Conservation (phyloP, 2,329 filamentous ascomycete species). For the Nakataea oryzae region DNA sequence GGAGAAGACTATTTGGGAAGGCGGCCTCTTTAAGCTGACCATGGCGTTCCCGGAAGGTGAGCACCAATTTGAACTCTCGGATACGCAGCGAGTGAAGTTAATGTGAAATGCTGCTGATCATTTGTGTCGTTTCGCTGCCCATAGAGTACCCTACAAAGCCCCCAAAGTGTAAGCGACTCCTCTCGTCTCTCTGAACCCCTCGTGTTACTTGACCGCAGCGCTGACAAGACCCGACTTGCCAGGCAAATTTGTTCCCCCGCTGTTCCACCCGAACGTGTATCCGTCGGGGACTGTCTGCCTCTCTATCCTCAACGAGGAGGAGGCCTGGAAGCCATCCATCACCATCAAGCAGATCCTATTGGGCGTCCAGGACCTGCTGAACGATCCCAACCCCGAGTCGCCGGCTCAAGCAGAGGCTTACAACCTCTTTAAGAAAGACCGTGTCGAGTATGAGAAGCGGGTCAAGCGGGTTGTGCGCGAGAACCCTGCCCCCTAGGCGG, state of each 20-base stretch:
- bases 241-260: constrained; percentile 94
- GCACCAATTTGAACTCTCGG: constrained; percentile 16
- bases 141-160: constrained; percentile 97
- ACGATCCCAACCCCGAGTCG: constrained; percentile 94
- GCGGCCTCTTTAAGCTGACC: constrained; percentile 91
- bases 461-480: constrained; percentile 80
- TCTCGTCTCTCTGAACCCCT: not conserved
- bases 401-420: constrained; percentile 96
- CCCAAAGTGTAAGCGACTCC: constrained; percentile 73
- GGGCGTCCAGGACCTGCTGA: constrained; percentile 88
- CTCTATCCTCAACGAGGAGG: constrained; percentile 95
- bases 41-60: constrained; percentile 88
- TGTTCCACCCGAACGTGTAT: constrained; percentile 98
- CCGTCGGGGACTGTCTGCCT: constrained; percentile 95
- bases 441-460: constrained; percentile 76
- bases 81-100: not conserved
- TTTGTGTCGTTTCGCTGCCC: constrained; percentile 1
- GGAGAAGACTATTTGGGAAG: constrained; percentile 94
- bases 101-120: not conserved
- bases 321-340: constrained; percentile 97
- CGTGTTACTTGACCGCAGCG: constrained; percentile 5
- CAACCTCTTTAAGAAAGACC: constrained; percentile 90
- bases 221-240: constrained; percentile 3
- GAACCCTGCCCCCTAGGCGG: constrained; percentile 60
- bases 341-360: constrained; percentile 96